Evolutionary conservation across 129 eudicot genomes (phyloP), one percentile per base, ranked within the genome.

Genomic region (Logfia minima): DNA sequence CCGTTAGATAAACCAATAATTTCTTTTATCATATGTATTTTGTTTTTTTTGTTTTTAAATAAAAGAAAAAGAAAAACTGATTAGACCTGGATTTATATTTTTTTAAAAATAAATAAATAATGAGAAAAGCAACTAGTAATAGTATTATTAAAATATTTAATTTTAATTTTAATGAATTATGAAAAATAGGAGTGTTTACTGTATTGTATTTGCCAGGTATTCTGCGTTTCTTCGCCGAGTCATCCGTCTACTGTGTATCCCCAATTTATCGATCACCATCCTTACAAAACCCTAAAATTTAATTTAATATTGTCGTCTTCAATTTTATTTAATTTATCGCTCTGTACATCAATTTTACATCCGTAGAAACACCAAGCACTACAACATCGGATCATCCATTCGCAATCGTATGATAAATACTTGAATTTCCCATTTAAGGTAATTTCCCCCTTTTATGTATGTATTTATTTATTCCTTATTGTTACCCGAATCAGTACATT

Each of bases 351-450:
- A 43, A 43, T 43, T 58, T 7, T 14, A 58, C 19, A 23, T 14
- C 58, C 41, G 21, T 48, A 48, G 1, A 48, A 48, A 39, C 48
- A 8, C 48, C 48, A 9, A 39, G 14, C 48, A 39, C 48, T 13
- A 26, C 3, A 17, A 29, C 73, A 76, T 76, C 72, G 63, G 80
- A 64, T 76, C 72, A 62, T 60, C 64, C 37, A 63, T 32, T 34
- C 55, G n/a, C 55, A 48, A 14, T 48, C 83, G 83, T 73, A 79
- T 79, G 83, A 31, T 71, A 22, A 61, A 2, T 34, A 62, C 72
- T 48, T 48, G n/a, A 48, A 11, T 48, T 71, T 79, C 34, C 64
- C 34, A 19, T 1, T 34, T 16, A 65, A 64, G 83, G 83, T 72
- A 79, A 48, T 48, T 41, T 24, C 28, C 29, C 4, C 4, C 16